phyloP scores from a whole-genome alignment of 140 eudicot species.

The Flaveria floridana region DNA sequence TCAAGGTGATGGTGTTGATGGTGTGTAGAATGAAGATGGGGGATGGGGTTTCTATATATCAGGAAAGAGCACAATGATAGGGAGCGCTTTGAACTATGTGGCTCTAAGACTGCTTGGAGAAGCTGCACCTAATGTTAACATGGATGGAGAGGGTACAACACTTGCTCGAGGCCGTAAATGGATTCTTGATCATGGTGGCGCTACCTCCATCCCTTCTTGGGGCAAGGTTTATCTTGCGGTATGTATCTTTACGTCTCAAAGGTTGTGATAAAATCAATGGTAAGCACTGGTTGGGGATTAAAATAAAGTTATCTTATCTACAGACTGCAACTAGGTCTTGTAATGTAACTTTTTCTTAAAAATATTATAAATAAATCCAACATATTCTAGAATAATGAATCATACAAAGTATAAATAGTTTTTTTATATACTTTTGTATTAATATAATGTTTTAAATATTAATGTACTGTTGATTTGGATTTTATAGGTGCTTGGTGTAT shows the following conservation, averaged over 20 bases:
- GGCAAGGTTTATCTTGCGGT: slow-evolving; percentile 59
- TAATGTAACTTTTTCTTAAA: not conserved
- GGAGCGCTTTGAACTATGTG: slow-evolving; percentile 43
- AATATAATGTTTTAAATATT: not conserved
- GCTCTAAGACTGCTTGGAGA: slow-evolving; percentile 51
- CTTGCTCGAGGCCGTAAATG: slow-evolving; percentile 43
- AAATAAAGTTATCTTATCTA: not conserved
- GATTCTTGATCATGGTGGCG: slow-evolving; percentile 57
- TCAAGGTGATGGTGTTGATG: slow-evolving; percentile 5
- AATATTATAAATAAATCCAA: not conserved
- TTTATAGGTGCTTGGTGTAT: slow-evolving; percentile 48
- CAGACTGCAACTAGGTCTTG: not conserved
- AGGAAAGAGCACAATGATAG: slow-evolving; percentile 50
- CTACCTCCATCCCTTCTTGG: slow-evolving; percentile 53
- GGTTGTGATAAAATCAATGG: not conserved
- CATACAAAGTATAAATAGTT: not conserved
- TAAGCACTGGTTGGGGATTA: too few species aligned
- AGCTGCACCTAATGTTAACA: slow-evolving; percentile 26
- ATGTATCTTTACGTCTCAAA: slow-evolving; percentile 3
- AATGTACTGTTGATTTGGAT: not conserved
- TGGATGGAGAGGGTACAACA: slow-evolving; percentile 30
- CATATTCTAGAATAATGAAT: not conserved
- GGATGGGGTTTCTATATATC: slow-evolving; percentile 62
- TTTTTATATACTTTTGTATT: not conserved
- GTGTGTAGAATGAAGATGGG: slow-evolving; percentile 51